Base-by-base conservation (phyloP, 2,329 filamentous ascomycete genomes). In the Neopestalotiopsis sp. region DNA sequence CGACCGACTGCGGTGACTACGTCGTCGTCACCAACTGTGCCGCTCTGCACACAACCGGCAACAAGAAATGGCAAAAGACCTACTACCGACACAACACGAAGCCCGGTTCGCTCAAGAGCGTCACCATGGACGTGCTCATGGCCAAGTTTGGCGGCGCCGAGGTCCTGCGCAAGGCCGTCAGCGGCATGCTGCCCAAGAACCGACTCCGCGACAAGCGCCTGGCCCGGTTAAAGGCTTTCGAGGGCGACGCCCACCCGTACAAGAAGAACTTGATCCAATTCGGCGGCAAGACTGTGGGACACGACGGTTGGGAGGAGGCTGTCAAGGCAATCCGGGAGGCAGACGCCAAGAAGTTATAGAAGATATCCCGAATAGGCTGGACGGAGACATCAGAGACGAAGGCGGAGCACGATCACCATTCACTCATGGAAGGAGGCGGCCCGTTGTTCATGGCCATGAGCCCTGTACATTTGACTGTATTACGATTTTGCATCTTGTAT, bases 121-220 rank as follows among this genome's bases (percentile, higher is more conserved):
- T 99, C 80, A 97, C 91, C 69, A 97, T 99, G 95, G 95, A 98
- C 78, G 89, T 90, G 74, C 89, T 99, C 86, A 96, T 98, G 87
- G 91, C 89, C 76, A 71, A 98, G 86, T 93, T 94, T 85, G 96
- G 96, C 72, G 96, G 96, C 64, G 91, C 92, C 49, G 96, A 99
- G 87, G 91, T 99, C 49, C 82, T 99, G 79, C 88, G 94, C 77
- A 93, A 94, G 81, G 96, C 97, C 1, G 97, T 99, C 56, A 92
- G 92, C 78, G 97, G 97, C 63, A 99, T 99, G 96, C 82, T 99
- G 81, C 96, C 96, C 67, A 99, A 99, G 89, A 99, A 99, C 83
- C 86, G 95, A 76, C 83, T 99, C 77, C 86, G 95, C 76, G 94
- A 98, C 80, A 93, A 94, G 85, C 85, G 97, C 72, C 84, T 99